phyloP scores from a whole-genome alignment of 495 filamentous ascomycete genomes.

The Recurvomyces mirabilis region DNA sequence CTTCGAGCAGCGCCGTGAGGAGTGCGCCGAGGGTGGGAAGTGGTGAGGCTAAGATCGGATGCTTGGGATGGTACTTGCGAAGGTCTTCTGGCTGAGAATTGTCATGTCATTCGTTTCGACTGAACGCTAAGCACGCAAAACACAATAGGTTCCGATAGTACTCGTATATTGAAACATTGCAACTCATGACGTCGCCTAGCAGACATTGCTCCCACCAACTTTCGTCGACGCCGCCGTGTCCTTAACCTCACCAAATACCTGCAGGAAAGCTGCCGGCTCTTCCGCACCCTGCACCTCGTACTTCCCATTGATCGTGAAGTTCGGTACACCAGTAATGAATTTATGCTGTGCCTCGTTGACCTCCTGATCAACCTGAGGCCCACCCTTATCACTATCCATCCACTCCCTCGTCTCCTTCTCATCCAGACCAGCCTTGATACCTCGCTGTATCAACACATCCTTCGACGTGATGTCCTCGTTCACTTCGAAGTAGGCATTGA shows the following conservation, averaged over 20 bases:
- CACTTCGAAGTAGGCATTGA: constrained; percentile 65
- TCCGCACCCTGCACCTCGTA: constrained; percentile 30
- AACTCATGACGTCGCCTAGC: constrained; percentile 2
- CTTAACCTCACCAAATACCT: constrained; percentile 31
- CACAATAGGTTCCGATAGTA: no score
- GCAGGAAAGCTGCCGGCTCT: constrained; percentile 30
- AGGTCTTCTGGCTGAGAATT: no score
- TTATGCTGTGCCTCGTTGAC: constrained; percentile 46
- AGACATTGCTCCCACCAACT: constrained; percentile 10
- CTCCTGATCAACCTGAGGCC: constrained; percentile 58
- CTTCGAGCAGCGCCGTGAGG: constrained; percentile 60
- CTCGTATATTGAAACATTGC: no score
- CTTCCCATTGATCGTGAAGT: constrained; percentile 42
- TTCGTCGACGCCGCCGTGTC: constrained; percentile 9
- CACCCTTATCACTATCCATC: constrained; percentile 53
- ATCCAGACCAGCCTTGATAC: constrained; percentile 51
- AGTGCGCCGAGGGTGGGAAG: constrained; percentile 18
- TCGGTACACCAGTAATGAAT: constrained; percentile 60
- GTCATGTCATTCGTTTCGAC: no score
- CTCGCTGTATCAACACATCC: constrained; percentile 49
- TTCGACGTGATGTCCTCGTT: constrained; percentile 63
- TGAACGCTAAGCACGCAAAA: no score
- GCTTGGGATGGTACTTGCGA: no score
- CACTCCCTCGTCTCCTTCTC: constrained; percentile 47
- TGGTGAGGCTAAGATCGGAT: no score